phyloP scores from a whole-genome alignment of 2,329 filamentous ascomycete species.

The Neobulgaria alba region DNA sequence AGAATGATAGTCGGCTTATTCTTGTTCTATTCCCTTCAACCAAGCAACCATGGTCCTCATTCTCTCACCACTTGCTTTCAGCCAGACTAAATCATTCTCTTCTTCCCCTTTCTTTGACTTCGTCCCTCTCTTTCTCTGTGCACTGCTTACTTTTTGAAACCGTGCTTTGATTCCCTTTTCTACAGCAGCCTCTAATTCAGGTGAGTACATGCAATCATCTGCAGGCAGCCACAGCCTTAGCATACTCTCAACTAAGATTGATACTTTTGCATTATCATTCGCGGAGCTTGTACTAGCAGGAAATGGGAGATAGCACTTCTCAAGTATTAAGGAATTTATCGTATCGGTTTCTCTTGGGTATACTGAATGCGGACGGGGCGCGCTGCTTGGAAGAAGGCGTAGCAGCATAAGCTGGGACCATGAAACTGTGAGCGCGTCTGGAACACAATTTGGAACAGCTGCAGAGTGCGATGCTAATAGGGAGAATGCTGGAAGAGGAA shows the following conservation, averaged over 20 bases:
- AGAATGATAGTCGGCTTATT: too few relatives aligned
- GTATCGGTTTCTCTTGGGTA: slow-evolving; percentile 27
- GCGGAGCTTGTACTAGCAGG: slow-evolving; percentile 38
- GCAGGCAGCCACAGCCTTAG: slow-evolving; percentile 36
- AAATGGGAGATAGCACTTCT: slow-evolving; percentile 44
- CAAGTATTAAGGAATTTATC: slow-evolving; percentile 42
- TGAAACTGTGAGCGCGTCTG: slow-evolving; percentile 33
- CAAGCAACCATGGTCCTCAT: slow-evolving; percentile 24
- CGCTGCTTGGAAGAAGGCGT: slow-evolving; percentile 35
- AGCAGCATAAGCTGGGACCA: slow-evolving; percentile 45
- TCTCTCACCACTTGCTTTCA: slow-evolving; percentile 27
- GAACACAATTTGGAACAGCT: slow-evolving; percentile 30
- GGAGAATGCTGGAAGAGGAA: slow-evolving; percentile 30
- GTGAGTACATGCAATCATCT: slow-evolving; percentile 22
- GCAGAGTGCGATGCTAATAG: slow-evolving; percentile 35
- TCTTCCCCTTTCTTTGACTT: slow-evolving; percentile 25
- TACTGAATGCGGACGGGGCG: slow-evolving; percentile 30
- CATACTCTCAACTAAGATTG: slow-evolving; percentile 45
- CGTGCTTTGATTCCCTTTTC: slow-evolving; percentile 44
- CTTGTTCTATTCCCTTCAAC: slow-evolving; percentile 12
- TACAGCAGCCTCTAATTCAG: slow-evolving; percentile 36
- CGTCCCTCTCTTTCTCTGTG: slow-evolving; percentile 33
- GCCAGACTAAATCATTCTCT: slow-evolving; percentile 16
- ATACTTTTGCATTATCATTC: slow-evolving; percentile 49
- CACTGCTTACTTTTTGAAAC: slow-evolving; percentile 35